phyloP scores from a whole-genome alignment of 345 rosid genomes.

The Pseudoturritis turrita region DNA sequence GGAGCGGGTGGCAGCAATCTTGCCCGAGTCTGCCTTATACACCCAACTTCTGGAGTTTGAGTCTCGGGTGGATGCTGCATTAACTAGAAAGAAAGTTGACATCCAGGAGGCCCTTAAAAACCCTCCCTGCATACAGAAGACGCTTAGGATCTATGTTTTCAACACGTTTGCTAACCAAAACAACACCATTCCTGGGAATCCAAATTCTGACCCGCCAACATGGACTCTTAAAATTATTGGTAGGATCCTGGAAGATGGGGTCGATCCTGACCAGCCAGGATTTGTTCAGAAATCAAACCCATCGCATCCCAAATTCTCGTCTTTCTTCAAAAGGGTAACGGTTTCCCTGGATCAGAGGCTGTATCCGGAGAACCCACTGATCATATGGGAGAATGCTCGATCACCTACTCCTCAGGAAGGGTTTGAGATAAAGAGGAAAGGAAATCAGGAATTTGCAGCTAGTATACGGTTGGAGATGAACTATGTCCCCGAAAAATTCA shows the following conservation, averaged over 20 bases:
- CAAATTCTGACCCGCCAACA: slow-evolving; percentile 82
- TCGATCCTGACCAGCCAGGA: slow-evolving; percentile 90
- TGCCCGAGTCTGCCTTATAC: slow-evolving; percentile 93
- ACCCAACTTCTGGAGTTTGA: slow-evolving; percentile 98
- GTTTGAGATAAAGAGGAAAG: slow-evolving; percentile 96
- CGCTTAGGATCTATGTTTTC: slow-evolving; percentile 85
- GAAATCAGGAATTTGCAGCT: slow-evolving; percentile 82
- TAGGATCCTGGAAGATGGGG: slow-evolving; percentile 91
- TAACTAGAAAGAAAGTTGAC: slow-evolving; percentile 84
- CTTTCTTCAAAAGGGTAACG: slow-evolving; percentile 87
- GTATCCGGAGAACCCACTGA: slow-evolving; percentile 81
- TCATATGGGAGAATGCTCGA: slow-evolving; percentile 89
- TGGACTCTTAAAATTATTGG: slow-evolving; percentile 96
- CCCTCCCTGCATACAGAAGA: slow-evolving; percentile 88
- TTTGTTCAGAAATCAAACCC: slow-evolving; percentile 69
- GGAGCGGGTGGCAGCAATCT: slow-evolving; percentile 89
- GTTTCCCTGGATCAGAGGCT: slow-evolving; percentile 87
- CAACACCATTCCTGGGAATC: slow-evolving; percentile 69
- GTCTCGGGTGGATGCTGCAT: slow-evolving; percentile 86
- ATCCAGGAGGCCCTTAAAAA: slow-evolving; percentile 94
- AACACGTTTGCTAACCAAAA: slow-evolving; percentile 88
- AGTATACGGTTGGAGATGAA: slow-evolving; percentile 86
- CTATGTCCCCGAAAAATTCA: slow-evolving; percentile 85
- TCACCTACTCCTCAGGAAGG: slow-evolving; percentile 93
- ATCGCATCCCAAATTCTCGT: slow-evolving; percentile 72